Conservation (phyloP, 441 rosid species). For the Dalechampia spathulata region DNA sequence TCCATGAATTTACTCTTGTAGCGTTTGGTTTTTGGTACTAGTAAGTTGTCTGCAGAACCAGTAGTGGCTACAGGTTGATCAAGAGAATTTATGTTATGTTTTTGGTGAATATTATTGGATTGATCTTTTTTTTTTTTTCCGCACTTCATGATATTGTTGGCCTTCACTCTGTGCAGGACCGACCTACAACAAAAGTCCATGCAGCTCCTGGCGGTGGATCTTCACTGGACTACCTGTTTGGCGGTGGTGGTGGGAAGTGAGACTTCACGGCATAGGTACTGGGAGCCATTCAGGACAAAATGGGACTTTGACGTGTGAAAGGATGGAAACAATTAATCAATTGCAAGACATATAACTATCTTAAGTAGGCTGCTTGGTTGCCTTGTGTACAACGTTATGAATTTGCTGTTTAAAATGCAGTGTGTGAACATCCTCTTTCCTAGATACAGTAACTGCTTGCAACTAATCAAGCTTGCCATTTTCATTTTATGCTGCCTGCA, state of each 20-base stretch:
- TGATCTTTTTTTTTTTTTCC: not conserved
- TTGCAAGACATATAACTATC: not conserved
- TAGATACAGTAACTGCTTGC: not conserved
- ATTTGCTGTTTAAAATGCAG: not conserved
- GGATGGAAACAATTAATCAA: not conserved
- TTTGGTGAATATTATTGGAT: not conserved
- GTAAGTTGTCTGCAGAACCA: not conserved
- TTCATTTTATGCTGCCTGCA: too few relatives aligned
- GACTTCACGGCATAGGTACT: not conserved
- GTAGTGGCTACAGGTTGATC: not conserved
- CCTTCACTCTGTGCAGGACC: constrained; percentile 29
- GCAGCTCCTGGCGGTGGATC: constrained; percentile 57
- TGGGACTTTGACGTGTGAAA: constrained; percentile 2
- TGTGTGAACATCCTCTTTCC: not conserved
- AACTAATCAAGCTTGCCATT: not conserved
- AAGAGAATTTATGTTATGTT: not conserved
- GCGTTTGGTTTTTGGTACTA: not conserved
- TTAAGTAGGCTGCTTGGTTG: constrained; percentile 4
- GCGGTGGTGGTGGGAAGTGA: constrained; percentile 31
- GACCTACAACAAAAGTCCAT: constrained; percentile 54
- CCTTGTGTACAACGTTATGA: constrained; percentile 7
- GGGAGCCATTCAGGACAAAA: not conserved
- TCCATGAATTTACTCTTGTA: not conserved
- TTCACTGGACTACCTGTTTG: constrained; percentile 50
- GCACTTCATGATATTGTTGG: too few relatives aligned